Conservation (phyloP, 2,329 filamentous ascomycete species). For the Rhynchosporium graminicola region DNA sequence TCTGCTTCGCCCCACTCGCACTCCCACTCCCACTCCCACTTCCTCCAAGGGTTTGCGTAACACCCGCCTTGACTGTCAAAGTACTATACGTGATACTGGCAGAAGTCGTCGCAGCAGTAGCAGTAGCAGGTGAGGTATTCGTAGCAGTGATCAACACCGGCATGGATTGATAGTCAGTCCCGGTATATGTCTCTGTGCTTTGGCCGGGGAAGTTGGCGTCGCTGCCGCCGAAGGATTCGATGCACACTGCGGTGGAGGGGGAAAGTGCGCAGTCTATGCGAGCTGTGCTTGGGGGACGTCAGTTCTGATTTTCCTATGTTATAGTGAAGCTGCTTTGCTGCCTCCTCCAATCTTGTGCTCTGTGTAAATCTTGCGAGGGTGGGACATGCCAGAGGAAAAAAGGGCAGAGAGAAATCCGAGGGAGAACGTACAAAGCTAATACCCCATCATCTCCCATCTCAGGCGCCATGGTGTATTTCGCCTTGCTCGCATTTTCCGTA, state of each 20-base stretch:
- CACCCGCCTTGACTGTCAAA: not conserved
- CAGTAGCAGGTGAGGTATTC: not conserved
- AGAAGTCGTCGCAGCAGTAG: constrained; percentile 4
- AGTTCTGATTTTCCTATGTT: not conserved
- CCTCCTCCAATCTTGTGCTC: not conserved
- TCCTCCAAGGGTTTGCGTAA: not conserved
- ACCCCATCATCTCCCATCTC: constrained; percentile 19
- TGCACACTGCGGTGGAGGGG: constrained; percentile 30
- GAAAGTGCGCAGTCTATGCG: constrained; percentile 30
- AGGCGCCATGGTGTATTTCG: constrained; percentile 24
- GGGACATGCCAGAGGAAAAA: not conserved
- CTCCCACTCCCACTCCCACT: constrained; percentile 9
- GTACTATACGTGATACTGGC: too few species aligned
- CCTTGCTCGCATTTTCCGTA: constrained; percentile 28
- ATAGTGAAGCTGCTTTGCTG: too few species aligned
- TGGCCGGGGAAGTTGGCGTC: constrained; percentile 30
- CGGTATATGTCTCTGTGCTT: constrained; percentile 26
- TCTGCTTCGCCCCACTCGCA: not conserved
- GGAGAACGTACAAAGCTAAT: constrained; percentile 22
- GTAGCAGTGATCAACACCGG: constrained; percentile 25
- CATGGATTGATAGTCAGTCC: constrained; percentile 24
- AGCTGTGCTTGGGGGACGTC: constrained; percentile 20
- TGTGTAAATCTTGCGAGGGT: not conserved
- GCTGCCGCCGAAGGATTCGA: constrained; percentile 26
- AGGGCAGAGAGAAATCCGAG: not conserved